Evolutionary conservation across 305 asterid species (phyloP).

Genomic region (Fraxinus velutina): DNA sequence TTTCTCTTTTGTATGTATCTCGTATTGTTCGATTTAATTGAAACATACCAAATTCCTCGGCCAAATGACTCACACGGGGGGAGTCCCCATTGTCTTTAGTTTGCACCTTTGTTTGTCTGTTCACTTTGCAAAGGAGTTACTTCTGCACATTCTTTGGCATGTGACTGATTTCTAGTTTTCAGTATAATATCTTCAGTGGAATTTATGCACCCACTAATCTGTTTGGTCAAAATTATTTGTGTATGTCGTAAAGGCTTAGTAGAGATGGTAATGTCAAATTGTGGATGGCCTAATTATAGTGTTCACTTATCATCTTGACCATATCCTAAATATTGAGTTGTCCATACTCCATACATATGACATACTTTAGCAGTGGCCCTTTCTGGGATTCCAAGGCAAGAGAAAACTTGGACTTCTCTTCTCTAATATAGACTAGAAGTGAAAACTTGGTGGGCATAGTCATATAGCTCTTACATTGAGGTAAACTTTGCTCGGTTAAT

Average conservation of each 20-base stretch:
- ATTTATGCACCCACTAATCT: background rate
- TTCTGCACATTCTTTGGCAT: background rate
- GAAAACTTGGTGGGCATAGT: background rate
- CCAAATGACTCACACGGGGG: background rate
- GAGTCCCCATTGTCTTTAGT: background rate
- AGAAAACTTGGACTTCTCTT: background rate
- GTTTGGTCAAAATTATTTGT: background rate
- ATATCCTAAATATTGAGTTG: background rate
- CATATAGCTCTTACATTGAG: background rate
- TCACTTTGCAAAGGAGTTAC: background rate
- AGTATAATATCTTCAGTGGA: background rate
- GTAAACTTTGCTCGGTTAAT: background rate
- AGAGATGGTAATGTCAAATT: background rate
- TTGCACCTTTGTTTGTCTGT: background rate
- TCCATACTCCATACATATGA: background rate
- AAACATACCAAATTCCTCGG: background rate
- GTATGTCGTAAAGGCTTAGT: background rate
- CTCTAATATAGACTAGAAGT: background rate
- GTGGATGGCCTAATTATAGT: background rate
- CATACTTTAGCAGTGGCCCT: background rate
- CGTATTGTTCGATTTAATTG: background rate
- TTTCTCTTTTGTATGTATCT: background rate
- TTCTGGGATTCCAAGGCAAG: background rate
- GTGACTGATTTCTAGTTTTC: background rate
- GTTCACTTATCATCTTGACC: background rate